These are phyloP conservation scores for Favolaschia claudopus DNA, from an alignment of 768 basidiomycete species.

Conservation along the genomic window DNA sequence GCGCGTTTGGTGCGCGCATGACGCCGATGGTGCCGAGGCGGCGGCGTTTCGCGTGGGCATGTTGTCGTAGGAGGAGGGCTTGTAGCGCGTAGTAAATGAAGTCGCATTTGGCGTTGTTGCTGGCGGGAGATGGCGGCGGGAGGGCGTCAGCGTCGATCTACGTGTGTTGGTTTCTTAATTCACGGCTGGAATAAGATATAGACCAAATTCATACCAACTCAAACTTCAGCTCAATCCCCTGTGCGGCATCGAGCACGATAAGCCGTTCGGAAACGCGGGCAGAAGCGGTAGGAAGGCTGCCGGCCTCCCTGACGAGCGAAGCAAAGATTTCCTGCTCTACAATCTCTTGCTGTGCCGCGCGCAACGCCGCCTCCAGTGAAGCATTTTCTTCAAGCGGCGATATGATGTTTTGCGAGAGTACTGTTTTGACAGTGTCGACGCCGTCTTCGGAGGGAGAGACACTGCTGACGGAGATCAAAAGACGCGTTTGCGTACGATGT, in stretches of 20 bases:
- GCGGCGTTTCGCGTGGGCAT: slow-evolving; percentile 54
- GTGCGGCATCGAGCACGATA: slow-evolving; percentile 80
- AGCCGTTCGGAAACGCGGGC: slow-evolving; percentile 81
- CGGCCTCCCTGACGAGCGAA: slow-evolving; percentile 78
- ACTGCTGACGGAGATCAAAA: slow-evolving; percentile 64
- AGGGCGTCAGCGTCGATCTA: slow-evolving; percentile 44
- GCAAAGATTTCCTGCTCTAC: slow-evolving; percentile 86
- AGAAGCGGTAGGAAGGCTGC: slow-evolving; percentile 75
- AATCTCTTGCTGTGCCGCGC: slow-evolving; percentile 70
- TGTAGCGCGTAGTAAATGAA: slow-evolving; percentile 72
- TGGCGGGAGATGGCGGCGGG: slow-evolving; percentile 21
- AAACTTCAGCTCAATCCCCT: slow-evolving; percentile 71
- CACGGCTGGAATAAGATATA: not conserved
- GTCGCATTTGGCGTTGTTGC: slow-evolving; percentile 57
- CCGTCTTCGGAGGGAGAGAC: too few relatives aligned
- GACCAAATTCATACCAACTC: slow-evolving; percentile 67
- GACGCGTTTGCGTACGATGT: slow-evolving; percentile 65
- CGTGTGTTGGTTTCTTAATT: not conserved
- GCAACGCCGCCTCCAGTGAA: slow-evolving; percentile 60
- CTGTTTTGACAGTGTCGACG: slow-evolving; percentile 41
- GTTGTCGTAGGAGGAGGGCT: slow-evolving; percentile 69
- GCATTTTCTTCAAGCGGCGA: slow-evolving; percentile 36
- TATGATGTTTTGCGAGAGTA: slow-evolving; percentile 47
- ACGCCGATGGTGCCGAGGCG: slow-evolving; percentile 42
- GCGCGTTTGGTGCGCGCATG: slow-evolving; percentile 23